Percentiles rank a stretch among this genome's conserved stretches.
Conservation (phyloP, 208 protist species). For the Wallacemonas sp. region DNA sequence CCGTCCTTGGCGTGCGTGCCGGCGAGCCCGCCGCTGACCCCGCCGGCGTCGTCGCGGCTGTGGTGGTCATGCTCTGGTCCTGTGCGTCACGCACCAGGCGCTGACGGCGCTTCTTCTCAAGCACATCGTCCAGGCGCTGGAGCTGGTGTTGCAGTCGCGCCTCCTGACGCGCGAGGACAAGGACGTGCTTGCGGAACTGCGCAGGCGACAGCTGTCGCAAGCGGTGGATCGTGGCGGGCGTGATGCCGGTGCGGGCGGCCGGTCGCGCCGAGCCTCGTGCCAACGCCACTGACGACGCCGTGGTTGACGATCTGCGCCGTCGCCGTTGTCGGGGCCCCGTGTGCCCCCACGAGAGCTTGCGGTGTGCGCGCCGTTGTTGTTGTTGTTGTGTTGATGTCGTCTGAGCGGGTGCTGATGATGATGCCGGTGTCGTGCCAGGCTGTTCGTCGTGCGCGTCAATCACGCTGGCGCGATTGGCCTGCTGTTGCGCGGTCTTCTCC, state of each 20-base stretch:
- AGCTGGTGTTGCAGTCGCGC: constrained; percentile 10
- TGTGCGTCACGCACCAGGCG: constrained; percentile 19
- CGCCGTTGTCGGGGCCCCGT: too few species aligned
- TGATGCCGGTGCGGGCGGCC: neutral
- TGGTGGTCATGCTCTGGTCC: neutral
- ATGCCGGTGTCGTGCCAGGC: too few species aligned
- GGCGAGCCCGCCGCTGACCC: neutral
- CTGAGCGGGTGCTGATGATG: too few species aligned
- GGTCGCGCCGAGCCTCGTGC: neutral
- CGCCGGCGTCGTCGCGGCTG: neutral
- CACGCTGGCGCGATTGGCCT: neutral
- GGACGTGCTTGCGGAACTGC: constrained; percentile 23
- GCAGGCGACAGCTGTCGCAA: neutral
- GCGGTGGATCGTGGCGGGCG: neutral
- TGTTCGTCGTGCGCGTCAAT: neutral
- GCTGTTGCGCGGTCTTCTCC: neutral
- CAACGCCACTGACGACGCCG: too few species aligned
- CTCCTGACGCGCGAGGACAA: constrained; percentile 10
- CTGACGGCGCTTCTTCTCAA: constrained; percentile 26
- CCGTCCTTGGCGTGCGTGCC: constrained; percentile 10
- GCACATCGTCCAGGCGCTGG: constrained; percentile 12
- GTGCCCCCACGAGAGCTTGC: neutral
- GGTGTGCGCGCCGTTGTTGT: neutral
- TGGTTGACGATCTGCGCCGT: too few species aligned
- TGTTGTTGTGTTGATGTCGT: too few species aligned